Conservation (phyloP, 2,329 filamentous ascomycete species). For the Intubia oerlemansii region DNA sequence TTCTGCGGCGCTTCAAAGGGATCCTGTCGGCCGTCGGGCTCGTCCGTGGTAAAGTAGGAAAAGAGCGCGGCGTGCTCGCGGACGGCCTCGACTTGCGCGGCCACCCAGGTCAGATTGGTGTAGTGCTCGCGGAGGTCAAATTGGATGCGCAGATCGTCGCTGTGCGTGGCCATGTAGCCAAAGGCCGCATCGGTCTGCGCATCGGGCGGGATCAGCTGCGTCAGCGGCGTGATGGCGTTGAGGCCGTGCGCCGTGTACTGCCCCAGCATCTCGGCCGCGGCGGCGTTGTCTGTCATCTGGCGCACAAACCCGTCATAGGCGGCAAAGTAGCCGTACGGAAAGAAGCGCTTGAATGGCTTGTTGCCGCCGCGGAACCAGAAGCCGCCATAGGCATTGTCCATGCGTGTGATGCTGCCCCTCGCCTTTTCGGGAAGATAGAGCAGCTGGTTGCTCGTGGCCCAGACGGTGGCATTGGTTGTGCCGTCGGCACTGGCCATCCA, state of each 20-base stretch:
- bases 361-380: slow-evolving; percentile 16
- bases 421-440: slow-evolving; percentile 23
- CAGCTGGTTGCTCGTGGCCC: slow-evolving; percentile 15
- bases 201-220: slow-evolving; percentile 17
- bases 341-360: slow-evolving; percentile 15
- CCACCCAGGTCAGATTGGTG: slow-evolving; percentile 20
- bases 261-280: slow-evolving; percentile 11
- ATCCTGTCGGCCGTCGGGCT: slow-evolving; percentile 34
- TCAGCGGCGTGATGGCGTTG: slow-evolving; percentile 23
- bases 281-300: slow-evolving; percentile 14
- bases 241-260: slow-evolving; percentile 17
- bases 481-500: slow-evolving; percentile 11
- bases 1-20: slow-evolving; percentile 23
- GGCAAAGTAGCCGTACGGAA: slow-evolving; percentile 24
- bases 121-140: slow-evolving; percentile 23
- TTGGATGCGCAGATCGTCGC: slow-evolving; percentile 18
- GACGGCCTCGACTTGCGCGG: slow-evolving; percentile 17
- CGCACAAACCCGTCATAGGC: slow-evolving; percentile 21
- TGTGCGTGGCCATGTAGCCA: slow-evolving; percentile 19
- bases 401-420: slow-evolving; percentile 18
- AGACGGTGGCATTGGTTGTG: slow-evolving; percentile 11
- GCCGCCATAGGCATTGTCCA: slow-evolving; percentile 23
- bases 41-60: slow-evolving; percentile 23
- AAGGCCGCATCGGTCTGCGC: slow-evolving; percentile 17
- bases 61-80: slow-evolving; percentile 19